Evolutionary conservation across 139 green algal species (phyloP), one percentile per base, ranked within the genome.

Genomic region (Asterochloris erici): DNA sequence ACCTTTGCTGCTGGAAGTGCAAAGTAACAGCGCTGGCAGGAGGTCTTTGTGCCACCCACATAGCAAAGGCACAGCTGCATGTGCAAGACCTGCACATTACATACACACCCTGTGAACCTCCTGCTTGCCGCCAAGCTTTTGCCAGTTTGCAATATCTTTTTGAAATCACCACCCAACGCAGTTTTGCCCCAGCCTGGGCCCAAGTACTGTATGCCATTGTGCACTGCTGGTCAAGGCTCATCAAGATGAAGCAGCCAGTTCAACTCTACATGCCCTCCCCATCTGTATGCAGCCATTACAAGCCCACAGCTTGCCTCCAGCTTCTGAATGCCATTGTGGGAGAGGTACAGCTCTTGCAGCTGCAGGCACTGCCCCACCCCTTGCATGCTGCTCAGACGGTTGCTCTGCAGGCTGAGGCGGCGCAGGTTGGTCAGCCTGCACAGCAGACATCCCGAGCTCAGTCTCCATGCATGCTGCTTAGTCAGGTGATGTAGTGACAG

Each of bases 291-390:
- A 28, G 9, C 15, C 74, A 79, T 24, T 0, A 24, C n/a, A 23
- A 13, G 15, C 12, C 24, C 9, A n/a, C 14, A 2, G n/a, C 84
- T 27, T 69, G 87, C 88, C 87, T 97, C 84, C 9, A 96, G 26
- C 12, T 27, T n/a, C 61, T 54, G 66, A 63, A 98, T 97, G 77
- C 94, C 94, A 79, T 98, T 98, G 85, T 98, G 94, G 82, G 84
- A 93, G 14, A 99, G 85, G 84, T 98, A 98, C 74, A 99, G 88
- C 88, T 98, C 95, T 76, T 95, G 90, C n/a, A 98, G 84, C 0
- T 78, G 68, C 2, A 84, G 90, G 74, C 92, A 96, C 10, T 68
- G 76, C 28, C 91, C 86, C n/a, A 99, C 77, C 0, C 94, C 96
- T 11, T 21, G 11, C 88, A 97, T 97, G 74, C 74, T 90, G 54